A percentile compares a stretch with the other conserved stretches of the same genome.
Conservation (phyloP, 257 asterid species). For the Lavandula angustifolia region DNA sequence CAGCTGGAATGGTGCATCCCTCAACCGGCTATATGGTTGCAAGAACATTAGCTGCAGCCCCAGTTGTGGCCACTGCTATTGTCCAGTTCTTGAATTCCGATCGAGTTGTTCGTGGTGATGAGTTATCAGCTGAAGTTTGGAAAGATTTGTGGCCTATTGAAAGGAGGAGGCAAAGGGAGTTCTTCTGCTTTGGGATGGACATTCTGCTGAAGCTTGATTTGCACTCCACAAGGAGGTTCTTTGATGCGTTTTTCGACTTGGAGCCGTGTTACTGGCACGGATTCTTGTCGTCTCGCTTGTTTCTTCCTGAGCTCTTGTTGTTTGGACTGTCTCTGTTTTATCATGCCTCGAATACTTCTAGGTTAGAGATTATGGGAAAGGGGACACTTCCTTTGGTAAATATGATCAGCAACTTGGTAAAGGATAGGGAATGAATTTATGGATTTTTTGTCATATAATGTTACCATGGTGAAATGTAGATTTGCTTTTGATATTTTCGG, state of each 20-base stretch:
- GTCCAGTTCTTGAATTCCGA: slow-evolving; percentile 65
- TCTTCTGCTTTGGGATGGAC: slow-evolving; percentile 98
- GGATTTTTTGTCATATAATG: slow-evolving; percentile 25
- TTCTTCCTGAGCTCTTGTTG: slow-evolving; percentile 75
- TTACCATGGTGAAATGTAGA: slow-evolving; percentile 17
- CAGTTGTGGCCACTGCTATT: slow-evolving; percentile 80
- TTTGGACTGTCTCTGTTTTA: slow-evolving; percentile 81
- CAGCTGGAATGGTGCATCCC: slow-evolving; percentile 99
- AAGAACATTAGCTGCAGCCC: slow-evolving; percentile 97
- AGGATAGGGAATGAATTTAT: slow-evolving; percentile 54
- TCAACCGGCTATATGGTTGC: slow-evolving; percentile 99
- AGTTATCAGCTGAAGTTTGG: slow-evolving; percentile 79
- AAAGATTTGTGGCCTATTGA: slow-evolving; percentile 94
- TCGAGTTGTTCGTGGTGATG: slow-evolving; percentile 45
- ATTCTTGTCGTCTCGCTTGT: slow-evolving; percentile 85
- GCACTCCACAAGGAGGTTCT: slow-evolving; percentile 80
- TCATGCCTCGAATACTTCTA: slow-evolving; percentile 72
- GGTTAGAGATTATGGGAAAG: slow-evolving; percentile 89
- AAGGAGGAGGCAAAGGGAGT: slow-evolving; percentile 93
- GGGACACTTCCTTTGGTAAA: slow-evolving; percentile 79
- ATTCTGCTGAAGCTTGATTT: slow-evolving; percentile 86
- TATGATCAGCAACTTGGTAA: slow-evolving; percentile 74
- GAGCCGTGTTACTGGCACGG: slow-evolving; percentile 99
- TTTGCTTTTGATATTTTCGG: slow-evolving; percentile 16
- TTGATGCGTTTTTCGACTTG: slow-evolving; percentile 81